Conservation (phyloP, 1,284 basidiomycete species). For the Cutaneotrichosporon cyanovorans region DNA sequence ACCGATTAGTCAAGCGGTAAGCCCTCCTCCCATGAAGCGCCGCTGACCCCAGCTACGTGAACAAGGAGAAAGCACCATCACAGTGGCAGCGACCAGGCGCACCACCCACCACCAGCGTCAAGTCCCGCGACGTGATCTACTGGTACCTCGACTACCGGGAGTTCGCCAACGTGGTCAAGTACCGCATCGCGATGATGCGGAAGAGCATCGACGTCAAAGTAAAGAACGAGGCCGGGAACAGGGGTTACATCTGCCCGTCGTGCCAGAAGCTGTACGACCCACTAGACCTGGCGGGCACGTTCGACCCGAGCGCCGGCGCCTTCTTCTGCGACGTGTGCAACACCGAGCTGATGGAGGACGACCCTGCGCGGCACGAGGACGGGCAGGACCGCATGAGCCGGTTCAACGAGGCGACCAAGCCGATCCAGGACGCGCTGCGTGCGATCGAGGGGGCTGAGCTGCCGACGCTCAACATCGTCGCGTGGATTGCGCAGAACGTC, state of each 20-base stretch:
- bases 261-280: slow-evolving; percentile 79
- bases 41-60: slow-evolving; percentile 31
- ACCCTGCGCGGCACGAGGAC: slow-evolving; percentile 50
- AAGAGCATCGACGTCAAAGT: slow-evolving; percentile 78
- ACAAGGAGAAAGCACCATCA: slow-evolving; percentile 37
- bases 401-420: slow-evolving; percentile 85
- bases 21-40: background rate
- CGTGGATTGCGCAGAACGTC: slow-evolving; percentile 42
- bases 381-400: slow-evolving; percentile 87
- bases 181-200: slow-evolving; percentile 92
- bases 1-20: slow-evolving; percentile 74
- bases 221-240: slow-evolving; percentile 80
- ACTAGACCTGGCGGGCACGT: slow-evolving; percentile 78
- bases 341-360: slow-evolving; percentile 81
- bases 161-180: slow-evolving; percentile 96
- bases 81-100: slow-evolving; percentile 17
- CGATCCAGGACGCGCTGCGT: slow-evolving; percentile 76
- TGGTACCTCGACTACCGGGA: slow-evolving; percentile 94
- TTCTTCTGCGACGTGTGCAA: slow-evolving; percentile 53
- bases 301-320: slow-evolving; percentile 35
- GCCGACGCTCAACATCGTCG: slow-evolving; percentile 37
- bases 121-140: slow-evolving; percentile 55
- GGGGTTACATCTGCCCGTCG: slow-evolving; percentile 89
- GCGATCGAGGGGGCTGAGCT: slow-evolving; percentile 63
- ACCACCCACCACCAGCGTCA: slow-evolving; percentile 11